Percentiles rank a stretch among this genome's conserved stretches.
phyloP scores from a whole-genome alignment of 768 basidiomycete genomes.

The Russula sp. region DNA sequence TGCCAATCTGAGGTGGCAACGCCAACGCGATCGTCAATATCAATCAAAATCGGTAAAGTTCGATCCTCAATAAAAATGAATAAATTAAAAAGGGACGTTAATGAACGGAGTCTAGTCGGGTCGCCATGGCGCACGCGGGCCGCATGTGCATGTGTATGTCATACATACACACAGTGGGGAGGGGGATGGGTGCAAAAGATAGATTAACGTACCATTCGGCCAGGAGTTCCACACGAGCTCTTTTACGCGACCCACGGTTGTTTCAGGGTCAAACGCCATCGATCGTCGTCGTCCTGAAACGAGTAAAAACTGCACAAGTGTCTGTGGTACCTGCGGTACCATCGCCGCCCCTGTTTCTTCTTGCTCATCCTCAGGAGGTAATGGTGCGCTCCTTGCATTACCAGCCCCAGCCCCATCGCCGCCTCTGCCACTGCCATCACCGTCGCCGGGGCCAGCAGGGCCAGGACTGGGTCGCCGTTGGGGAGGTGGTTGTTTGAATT shows the following conservation, averaged over 20 bases:
- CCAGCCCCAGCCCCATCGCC: neutral
- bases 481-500: neutral
- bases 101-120: neutral
- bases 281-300: slow-evolving; percentile 65
- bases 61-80: neutral
- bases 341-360: slow-evolving; percentile 15
- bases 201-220: slow-evolving; percentile 59
- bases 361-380: slow-evolving; percentile 1
- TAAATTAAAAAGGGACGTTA: neutral
- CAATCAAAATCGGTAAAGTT: slow-evolving; percentile 11
- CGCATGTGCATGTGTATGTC: neutral
- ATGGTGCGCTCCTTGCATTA: neutral
- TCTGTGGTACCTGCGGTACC: slow-evolving; percentile 61
- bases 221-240: slow-evolving; percentile 83
- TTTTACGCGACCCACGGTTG: slow-evolving; percentile 72
- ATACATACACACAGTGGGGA: too few species aligned
- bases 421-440: neutral
- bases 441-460: too few species aligned
- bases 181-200: neutral
- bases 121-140: neutral
- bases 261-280: slow-evolving; percentile 73
- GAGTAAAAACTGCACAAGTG: slow-evolving; percentile 66
- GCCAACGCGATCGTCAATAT: slow-evolving; percentile 11
- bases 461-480: slow-evolving; percentile 14
- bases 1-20: slow-evolving; percentile 60